Evolutionary conservation across 78 protist species (phyloP).

Genomic region (Dictyostelium intermedium): DNA sequence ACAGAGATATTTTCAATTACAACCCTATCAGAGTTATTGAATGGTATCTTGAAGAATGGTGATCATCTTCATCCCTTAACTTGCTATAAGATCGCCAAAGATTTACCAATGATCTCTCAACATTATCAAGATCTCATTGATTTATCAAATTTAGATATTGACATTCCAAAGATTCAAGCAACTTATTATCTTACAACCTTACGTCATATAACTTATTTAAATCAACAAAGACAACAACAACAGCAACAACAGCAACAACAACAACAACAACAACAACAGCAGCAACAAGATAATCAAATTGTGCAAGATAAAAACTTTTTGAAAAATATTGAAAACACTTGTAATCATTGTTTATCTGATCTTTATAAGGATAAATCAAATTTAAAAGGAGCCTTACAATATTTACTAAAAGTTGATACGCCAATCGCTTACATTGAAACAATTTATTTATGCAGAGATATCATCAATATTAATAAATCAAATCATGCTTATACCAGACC

Average conservation of each 20-base stretch:
- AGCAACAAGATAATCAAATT: not conserved
- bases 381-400: constrained; percentile 11
- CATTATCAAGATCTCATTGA: not conserved
- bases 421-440: constrained; percentile 20
- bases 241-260: not conserved
- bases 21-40: not conserved
- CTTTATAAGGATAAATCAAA: not conserved
- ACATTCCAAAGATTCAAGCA: not conserved
- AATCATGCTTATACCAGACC: constrained; percentile 6
- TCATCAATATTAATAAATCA: not conserved
- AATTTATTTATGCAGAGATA: not conserved
- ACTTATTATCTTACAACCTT: not conserved
- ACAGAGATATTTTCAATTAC: constrained; percentile 1
- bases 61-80: not conserved
- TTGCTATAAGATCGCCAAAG: not conserved
- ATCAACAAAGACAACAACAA: not conserved
- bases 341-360: not conserved
- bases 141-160: not conserved
- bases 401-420: constrained; percentile 34
- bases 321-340: constrained; percentile 1
- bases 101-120: not conserved
- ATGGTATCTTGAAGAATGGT: constrained; percentile 1
- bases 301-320: not conserved
- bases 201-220: not conserved
- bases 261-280: not conserved